These are phyloP conservation scores for Zasmidium angulare DNA, from an alignment of 2,329 filamentous ascomycete species.

Conservation along the genomic window DNA sequence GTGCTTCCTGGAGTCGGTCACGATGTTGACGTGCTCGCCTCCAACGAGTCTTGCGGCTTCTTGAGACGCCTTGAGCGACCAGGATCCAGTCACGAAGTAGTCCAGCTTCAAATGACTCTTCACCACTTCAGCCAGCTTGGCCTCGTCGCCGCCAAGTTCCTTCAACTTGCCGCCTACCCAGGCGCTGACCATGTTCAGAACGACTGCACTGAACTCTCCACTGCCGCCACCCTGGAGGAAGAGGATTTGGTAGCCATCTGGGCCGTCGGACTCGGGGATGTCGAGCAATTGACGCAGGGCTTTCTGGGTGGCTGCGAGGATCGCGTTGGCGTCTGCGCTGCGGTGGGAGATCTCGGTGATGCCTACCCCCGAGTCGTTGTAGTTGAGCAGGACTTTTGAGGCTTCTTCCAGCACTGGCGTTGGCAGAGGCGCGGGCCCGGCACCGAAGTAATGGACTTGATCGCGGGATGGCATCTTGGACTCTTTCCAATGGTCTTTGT, in stretches of 20 bases:
- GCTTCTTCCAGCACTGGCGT: conserved; percentile 74
- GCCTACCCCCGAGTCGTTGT: conserved; percentile 75
- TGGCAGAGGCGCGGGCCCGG: conserved; percentile 83
- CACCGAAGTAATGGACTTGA: conserved; percentile 83
- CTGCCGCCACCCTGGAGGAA: conserved; percentile 87
- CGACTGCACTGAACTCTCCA: conserved; percentile 78
- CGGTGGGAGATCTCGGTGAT: conserved; percentile 90
- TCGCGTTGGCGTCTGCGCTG: conserved; percentile 71
- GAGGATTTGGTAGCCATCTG: conserved; percentile 80
- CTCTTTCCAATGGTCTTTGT: no score
- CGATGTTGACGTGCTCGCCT: conserved; percentile 76
- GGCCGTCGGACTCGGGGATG: conserved; percentile 75
- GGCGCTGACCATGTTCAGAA: conserved; percentile 79
- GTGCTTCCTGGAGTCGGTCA: conserved; percentile 59
- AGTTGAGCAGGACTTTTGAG: conserved; percentile 76
- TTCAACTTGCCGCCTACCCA: conserved; percentile 67
- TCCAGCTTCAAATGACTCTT: conserved; percentile 74
- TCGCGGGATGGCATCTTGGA: conserved; percentile 65
- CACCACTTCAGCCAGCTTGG: conserved; percentile 63
- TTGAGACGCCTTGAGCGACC: conserved; percentile 85
- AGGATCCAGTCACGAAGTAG: conserved; percentile 87
- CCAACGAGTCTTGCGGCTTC: conserved; percentile 79
- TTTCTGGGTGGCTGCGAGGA: conserved; percentile 76
- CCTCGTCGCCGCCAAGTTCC: conserved; percentile 52
- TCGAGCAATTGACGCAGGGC: conserved; percentile 73